Conservation (phyloP, 305 asterid genomes). For the Fraxinus baroniana region DNA sequence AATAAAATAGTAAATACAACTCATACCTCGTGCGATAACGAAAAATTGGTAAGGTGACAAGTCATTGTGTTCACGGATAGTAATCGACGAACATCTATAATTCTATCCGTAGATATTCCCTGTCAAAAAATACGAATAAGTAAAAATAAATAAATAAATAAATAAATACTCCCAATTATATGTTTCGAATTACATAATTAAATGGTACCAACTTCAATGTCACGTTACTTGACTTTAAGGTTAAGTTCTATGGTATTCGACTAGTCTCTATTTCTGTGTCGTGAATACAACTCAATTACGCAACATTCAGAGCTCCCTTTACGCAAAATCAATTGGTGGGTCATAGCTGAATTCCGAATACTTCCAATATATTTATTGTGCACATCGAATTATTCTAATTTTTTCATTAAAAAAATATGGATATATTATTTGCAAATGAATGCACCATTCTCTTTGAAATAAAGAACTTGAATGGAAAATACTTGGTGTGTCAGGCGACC, state of each 20-base stretch:
- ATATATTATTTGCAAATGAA: neutral
- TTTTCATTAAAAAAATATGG: neutral
- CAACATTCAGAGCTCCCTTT: neutral
- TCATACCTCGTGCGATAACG: slow-evolving; percentile 77
- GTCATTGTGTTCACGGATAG: slow-evolving; percentile 52
- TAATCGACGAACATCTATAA: slow-evolving; percentile 70
- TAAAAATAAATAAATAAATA: too few species aligned
- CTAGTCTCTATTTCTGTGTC: neutral
- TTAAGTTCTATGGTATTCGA: neutral
- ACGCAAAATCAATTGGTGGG: neutral
- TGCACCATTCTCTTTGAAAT: neutral
- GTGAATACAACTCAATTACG: neutral
- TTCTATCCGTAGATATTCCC: slow-evolving; percentile 92
- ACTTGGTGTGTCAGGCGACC: too few species aligned
- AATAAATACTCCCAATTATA: neutral
- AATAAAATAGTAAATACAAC: neutral
- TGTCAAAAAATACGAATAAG: slow-evolving; percentile 8
- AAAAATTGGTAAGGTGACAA: slow-evolving; percentile 64
- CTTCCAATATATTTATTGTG: neutral
- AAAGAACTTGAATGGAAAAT: neutral
- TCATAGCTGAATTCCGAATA: neutral
- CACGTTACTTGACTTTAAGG: neutral
- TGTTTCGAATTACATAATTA: neutral
- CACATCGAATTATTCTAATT: neutral
- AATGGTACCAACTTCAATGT: neutral